Base-by-base conservation (phyloP, 208 protist species). In the Leishmania mexicana region DNA sequence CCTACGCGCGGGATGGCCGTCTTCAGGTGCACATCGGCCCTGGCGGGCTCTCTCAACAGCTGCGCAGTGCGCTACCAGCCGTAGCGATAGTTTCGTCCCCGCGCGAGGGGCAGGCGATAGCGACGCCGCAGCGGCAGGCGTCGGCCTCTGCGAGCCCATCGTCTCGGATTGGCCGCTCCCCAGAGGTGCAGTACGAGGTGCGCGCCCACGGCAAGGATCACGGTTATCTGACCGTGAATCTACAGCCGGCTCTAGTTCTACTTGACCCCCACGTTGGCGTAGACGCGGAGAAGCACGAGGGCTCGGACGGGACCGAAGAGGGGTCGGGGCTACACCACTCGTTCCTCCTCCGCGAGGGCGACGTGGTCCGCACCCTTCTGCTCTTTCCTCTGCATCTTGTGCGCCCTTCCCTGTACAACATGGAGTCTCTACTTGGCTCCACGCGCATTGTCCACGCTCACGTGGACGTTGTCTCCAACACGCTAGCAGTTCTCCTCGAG, bases 321-420 rank as follows among this genome's bases (percentile, higher is more conserved):
- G 45, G 0, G 19, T 21, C 64, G 1, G 19, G 24, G 38, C 42
- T 51, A 21, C 42, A 10, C 4, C 70, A 74, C 28, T 8, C 42
- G 47, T 84, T 74, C n/a, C 74, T 64, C 70, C 80, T 92, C 42
- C 81, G 73, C 2, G 85, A 62, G 17, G 91, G 92, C 28, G 92
- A 94, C 70, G 87, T 88, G 45, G 83, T 95, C 17, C 80, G 87
- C 24, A 79, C 86, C 8, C 84, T 96, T 67, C 53, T 96, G 2
- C 78, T 95, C 53, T 92, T 96, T 58, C 93, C 93, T 28, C 85
- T 96, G 28, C 93, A 96, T 81, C 79, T 94, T 24, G 47, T 93
- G 13, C 90, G 93, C 1, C 93, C 93, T 53, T 85, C 75, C 31
- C 79, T 96, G 64, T 78, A 94, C 82, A 88, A 79, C 75, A 90